These are phyloP conservation scores for Trypethelium eluteriae DNA, from an alignment of 495 filamentous ascomycete genomes.

Conservation along the genomic window DNA sequence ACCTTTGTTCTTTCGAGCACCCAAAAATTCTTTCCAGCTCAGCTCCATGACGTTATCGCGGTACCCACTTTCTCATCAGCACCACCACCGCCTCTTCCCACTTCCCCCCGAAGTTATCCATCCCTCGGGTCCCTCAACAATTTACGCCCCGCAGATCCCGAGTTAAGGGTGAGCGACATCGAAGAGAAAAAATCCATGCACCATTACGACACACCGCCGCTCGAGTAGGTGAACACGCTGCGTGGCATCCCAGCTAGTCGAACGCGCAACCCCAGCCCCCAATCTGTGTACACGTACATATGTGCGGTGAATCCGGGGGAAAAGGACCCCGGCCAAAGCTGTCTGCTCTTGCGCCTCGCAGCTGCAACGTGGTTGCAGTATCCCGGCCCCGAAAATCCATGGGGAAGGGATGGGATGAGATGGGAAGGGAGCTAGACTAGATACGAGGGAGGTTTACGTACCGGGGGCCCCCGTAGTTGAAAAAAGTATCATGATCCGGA, in stretches of 20 bases:
- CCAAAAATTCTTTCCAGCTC: no score
- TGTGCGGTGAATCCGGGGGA: no score
- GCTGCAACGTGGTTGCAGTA: not conserved
- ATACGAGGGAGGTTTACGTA: not conserved
- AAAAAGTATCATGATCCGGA: no score
- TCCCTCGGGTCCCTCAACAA: not conserved
- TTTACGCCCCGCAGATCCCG: not conserved
- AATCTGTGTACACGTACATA: no score
- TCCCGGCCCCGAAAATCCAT: not conserved
- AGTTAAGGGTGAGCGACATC: no score
- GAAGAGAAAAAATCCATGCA: not conserved
- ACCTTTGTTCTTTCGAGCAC: no score
- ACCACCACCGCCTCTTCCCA: not conserved
- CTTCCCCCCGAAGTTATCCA: not conserved
- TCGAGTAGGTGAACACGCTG: no score
- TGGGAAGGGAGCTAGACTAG: not conserved
- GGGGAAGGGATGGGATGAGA: not conserved
- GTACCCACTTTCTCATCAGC: not conserved
- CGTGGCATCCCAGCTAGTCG: no score
- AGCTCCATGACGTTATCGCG: no score
- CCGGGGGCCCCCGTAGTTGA: no score
- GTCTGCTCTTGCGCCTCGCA: no score
- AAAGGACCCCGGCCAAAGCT: not conserved
- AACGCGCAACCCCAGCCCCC: no score
- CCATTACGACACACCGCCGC: not conserved